Conservation (phyloP, 306 rosid genomes). For the Pueraria montana region DNA sequence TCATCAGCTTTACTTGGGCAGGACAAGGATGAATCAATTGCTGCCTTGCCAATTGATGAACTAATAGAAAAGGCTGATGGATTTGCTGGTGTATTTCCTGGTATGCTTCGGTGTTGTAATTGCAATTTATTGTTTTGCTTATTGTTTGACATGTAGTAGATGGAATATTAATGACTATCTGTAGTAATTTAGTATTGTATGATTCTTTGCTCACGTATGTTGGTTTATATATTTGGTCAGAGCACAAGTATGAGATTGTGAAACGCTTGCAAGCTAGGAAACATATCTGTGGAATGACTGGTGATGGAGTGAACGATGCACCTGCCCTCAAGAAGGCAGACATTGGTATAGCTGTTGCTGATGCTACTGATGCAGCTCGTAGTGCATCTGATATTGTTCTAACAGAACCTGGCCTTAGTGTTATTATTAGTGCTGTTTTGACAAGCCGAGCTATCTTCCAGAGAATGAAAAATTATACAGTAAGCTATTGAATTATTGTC, state of each 20-base stretch:
- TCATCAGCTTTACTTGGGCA: slow-evolving; percentile 98
- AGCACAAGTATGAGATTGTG: slow-evolving; percentile 98
- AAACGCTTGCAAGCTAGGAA: slow-evolving; percentile 99
- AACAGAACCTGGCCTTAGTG: slow-evolving; percentile 98
- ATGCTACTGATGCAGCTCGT: slow-evolving; percentile 99
- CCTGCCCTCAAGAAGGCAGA: slow-evolving; percentile 99
- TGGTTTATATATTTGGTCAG: slow-evolving; percentile 57
- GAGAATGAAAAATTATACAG: slow-evolving; percentile 99
- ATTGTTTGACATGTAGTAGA: slow-evolving; percentile 15
- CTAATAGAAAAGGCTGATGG: slow-evolving; percentile 98
- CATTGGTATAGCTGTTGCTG: slow-evolving; percentile 99
- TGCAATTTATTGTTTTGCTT: slow-evolving; percentile 22
- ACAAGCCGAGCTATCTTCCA: slow-evolving; percentile 98
- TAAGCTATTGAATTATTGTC: slow-evolving; percentile 54
- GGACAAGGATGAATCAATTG: slow-evolving; percentile 89
- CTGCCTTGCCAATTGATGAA: slow-evolving; percentile 91
- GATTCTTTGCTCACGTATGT: slow-evolving; percentile 42
- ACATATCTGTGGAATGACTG: slow-evolving; percentile 99
- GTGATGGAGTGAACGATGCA: slow-evolving; percentile 98
- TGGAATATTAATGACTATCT: slow-evolving; percentile 20
- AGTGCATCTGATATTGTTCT: slow-evolving; percentile 99
- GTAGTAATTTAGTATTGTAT: background rate
- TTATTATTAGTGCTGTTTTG: slow-evolving; percentile 97
- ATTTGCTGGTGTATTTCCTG: slow-evolving; percentile 98
- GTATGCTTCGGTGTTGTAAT: slow-evolving; percentile 53